These are phyloP conservation scores for Tanacetum coccineum DNA, from an alignment of 129 eudicot species.

Conservation along the genomic window DNA sequence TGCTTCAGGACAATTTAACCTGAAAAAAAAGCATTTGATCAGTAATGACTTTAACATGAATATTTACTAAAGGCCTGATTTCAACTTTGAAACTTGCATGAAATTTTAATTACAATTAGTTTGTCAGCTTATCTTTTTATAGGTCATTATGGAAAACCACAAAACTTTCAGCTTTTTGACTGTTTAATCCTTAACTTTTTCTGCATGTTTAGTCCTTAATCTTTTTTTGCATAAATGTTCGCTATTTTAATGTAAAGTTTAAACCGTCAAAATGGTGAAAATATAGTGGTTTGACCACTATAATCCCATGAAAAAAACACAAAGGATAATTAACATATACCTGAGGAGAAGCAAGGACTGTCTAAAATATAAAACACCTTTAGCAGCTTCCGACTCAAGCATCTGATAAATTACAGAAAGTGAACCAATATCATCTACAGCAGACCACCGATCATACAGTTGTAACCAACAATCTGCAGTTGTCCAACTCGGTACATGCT, in stretches of 20 bases:
- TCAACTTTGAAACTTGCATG: too few species aligned
- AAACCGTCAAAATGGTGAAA: not conserved
- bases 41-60: not conserved
- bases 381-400: constrained; percentile 94
- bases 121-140: too few species aligned
- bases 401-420: constrained; percentile 95
- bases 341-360: constrained; percentile 94
- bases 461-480: constrained; percentile 98
- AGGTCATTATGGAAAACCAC: too few species aligned
- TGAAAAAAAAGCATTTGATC: constrained; percentile 23
- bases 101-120: too few species aligned
- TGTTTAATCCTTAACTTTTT: too few species aligned
- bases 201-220: too few species aligned
- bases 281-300: not conserved
- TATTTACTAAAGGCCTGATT: too few species aligned
- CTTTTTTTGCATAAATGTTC: too few species aligned
- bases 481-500: constrained; percentile 94
- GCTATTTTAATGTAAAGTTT: too few species aligned
- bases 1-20: constrained; percentile 96
- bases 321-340: constrained; percentile 25
- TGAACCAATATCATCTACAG: constrained; percentile 94
- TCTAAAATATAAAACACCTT: constrained; percentile 90
- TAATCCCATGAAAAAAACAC: constrained; percentile 4
- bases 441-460: constrained; percentile 89
- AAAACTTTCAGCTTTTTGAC: too few species aligned